Evolutionary conservation across 768 basidiomycete species (phyloP).

Genomic region (Phaeolepiota aurea): DNA sequence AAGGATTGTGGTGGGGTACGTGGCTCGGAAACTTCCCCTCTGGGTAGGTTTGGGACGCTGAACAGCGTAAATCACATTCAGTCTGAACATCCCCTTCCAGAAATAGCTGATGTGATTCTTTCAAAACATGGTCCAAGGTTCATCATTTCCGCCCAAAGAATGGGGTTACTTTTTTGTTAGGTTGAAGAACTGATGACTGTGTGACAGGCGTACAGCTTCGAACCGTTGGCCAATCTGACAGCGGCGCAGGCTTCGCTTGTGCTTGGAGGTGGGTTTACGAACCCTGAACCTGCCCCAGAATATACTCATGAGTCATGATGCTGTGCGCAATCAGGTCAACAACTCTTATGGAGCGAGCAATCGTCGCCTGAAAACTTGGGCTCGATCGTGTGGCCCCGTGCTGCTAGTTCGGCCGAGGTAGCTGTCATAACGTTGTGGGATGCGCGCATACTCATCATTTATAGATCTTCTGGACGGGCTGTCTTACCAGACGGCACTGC

Average conservation of each 20-base stretch:
- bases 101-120: constrained; percentile 70
- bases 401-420: constrained; percentile 60
- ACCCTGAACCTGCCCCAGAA: too few relatives aligned
- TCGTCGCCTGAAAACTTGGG: constrained; percentile 63
- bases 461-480: constrained; percentile 70
- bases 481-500: constrained; percentile 28
- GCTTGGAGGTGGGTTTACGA: constrained; percentile 65
- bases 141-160: neutral
- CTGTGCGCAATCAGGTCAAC: constrained; percentile 45
- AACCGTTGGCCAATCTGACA: constrained; percentile 52
- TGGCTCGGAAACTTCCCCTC: constrained; percentile 50
- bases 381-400: constrained; percentile 63
- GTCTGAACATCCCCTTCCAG: constrained; percentile 13
- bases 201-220: constrained; percentile 54
- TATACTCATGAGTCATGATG: neutral
- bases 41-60: too few relatives aligned
- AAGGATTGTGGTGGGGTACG: constrained; percentile 67
- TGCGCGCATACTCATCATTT: neutral
- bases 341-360: constrained; percentile 71
- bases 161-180: too few relatives aligned
- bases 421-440: neutral
- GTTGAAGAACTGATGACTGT: neutral
- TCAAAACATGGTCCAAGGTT: constrained; percentile 76
- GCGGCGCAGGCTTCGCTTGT: constrained; percentile 42
- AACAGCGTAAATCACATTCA: too few relatives aligned